Conservation (phyloP, 495 filamentous ascomycete species). For the Aspergillus sclerotiicarbonarius region DNA sequence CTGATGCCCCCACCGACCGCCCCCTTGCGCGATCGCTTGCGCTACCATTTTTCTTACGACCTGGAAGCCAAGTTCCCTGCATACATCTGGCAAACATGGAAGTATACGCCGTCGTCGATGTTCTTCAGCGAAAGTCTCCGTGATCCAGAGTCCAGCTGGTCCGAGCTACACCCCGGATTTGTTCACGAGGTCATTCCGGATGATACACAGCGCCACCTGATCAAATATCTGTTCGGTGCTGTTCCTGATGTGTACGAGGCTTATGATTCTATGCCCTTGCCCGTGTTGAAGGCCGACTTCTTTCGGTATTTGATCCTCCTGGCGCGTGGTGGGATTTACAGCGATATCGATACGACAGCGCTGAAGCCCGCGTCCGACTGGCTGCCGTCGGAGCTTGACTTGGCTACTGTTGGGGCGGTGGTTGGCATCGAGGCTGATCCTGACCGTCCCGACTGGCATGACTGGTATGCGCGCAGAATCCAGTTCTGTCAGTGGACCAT, state of each 20-base stretch:
- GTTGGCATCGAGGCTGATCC: slow-evolving; percentile 96
- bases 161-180: slow-evolving; percentile 83
- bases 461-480: slow-evolving; percentile 94
- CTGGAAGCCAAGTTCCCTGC: slow-evolving; percentile 85
- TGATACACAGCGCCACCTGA: slow-evolving; percentile 71
- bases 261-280: slow-evolving; percentile 77
- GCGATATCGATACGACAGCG: slow-evolving; percentile 91
- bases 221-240: slow-evolving; percentile 81
- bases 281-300: slow-evolving; percentile 95
- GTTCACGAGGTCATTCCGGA: slow-evolving; percentile 98
- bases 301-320: slow-evolving; percentile 96
- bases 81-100: slow-evolving; percentile 99
- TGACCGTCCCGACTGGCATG: slow-evolving; percentile 84
- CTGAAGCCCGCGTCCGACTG: slow-evolving; percentile 80
- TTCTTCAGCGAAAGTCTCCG: slow-evolving; percentile 75
- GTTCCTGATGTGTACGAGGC: slow-evolving; percentile 92
- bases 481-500: slow-evolving; percentile 99
- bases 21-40: slow-evolving; percentile 77
- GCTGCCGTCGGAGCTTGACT: slow-evolving; percentile 77
- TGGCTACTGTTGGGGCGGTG: slow-evolving; percentile 74
- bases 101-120: slow-evolving; percentile 76
- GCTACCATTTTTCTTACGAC: slow-evolving; percentile 92
- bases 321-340: slow-evolving; percentile 92
- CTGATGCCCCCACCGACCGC: slow-evolving; percentile 36
- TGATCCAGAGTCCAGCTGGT: slow-evolving; percentile 85